Percentiles rank a stretch among this genome's conserved stretches.
phyloP scores from a whole-genome alignment of 1,284 basidiomycete genomes.

The Marasmius tenuissimus region DNA sequence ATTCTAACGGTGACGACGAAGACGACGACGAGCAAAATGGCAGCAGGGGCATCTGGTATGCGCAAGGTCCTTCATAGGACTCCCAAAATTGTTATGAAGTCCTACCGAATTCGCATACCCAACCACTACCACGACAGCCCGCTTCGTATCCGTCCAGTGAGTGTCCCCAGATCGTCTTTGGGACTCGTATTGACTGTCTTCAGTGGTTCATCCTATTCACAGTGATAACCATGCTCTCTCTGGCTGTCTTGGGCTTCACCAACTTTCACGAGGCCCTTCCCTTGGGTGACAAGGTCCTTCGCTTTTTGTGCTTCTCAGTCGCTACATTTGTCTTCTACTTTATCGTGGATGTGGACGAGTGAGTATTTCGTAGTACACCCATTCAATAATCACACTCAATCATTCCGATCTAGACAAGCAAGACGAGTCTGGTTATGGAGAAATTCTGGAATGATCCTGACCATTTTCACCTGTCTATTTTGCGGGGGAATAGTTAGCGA shows the following conservation, averaged over 20 bases:
- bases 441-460: constrained; percentile 70
- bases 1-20: background rate
- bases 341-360: constrained; percentile 88
- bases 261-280: constrained; percentile 65
- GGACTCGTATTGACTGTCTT: background rate
- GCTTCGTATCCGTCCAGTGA: constrained; percentile 70
- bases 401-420: constrained; percentile 49
- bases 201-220: constrained; percentile 80
- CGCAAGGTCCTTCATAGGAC: background rate
- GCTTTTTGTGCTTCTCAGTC: constrained; percentile 78
- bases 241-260: constrained; percentile 76
- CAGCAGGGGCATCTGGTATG: background rate
- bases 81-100: constrained; percentile 48
- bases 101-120: constrained; percentile 54
- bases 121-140: constrained; percentile 61
- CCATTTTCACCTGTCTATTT: constrained; percentile 69
- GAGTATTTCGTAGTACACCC: constrained; percentile 25
- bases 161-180: constrained; percentile 23
- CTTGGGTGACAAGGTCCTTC: constrained; percentile 82
- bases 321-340: constrained; percentile 86
- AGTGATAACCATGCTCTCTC: constrained; percentile 57
- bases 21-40: background rate
- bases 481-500: constrained; percentile 86
- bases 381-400: background rate
- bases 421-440: constrained; percentile 85